phyloP scores from a whole-genome alignment of 805 yeast genomes.

The Cyberlindnera nakhonratchasimensis region DNA sequence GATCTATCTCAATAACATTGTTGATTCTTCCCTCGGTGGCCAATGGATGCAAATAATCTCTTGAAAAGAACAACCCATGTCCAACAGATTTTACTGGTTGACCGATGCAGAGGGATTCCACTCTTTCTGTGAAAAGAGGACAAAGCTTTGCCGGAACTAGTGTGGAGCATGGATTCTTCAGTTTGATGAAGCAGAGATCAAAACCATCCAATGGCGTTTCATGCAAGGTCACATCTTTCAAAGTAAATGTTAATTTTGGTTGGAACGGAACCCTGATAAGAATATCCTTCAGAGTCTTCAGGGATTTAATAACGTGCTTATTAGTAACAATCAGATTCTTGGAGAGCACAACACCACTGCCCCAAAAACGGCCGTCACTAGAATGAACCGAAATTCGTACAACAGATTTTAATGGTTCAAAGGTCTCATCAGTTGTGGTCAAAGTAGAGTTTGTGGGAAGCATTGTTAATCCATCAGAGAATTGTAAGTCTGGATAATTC shows the following conservation, averaged over 20 bases:
- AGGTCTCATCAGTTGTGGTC: not conserved
- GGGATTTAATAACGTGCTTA: slow-evolving; percentile 24
- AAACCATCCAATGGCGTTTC: slow-evolving; percentile 24
- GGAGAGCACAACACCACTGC: slow-evolving; percentile 27
- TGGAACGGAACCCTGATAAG: slow-evolving; percentile 14
- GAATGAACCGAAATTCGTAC: slow-evolving; percentile 24
- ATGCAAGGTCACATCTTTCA: slow-evolving; percentile 14
- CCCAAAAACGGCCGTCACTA: slow-evolving; percentile 25
- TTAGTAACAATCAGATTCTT: slow-evolving; percentile 23
- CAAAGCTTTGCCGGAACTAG: slow-evolving; percentile 16
- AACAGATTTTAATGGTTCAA: slow-evolving; percentile 21
- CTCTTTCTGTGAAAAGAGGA: slow-evolving; percentile 4
- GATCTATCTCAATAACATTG: slow-evolving; percentile 13
- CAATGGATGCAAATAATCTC: slow-evolving; percentile 19
- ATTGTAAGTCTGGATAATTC: slow-evolving; percentile 7
- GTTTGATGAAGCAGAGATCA: slow-evolving; percentile 26
- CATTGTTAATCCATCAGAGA: slow-evolving; percentile 1
- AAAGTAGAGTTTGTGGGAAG: not conserved
- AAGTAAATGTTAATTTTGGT: slow-evolving; percentile 4
- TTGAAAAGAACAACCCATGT: slow-evolving; percentile 24
- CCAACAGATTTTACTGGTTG: slow-evolving; percentile 24
- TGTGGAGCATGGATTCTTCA: slow-evolving; percentile 7
- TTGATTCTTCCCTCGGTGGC: slow-evolving; percentile 24
- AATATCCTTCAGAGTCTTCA: slow-evolving; percentile 11
- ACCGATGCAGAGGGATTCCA: slow-evolving; percentile 15